These are phyloP conservation scores for Epichloe scottii DNA, from an alignment of 2,329 filamentous ascomycete species.

Conservation along the genomic window DNA sequence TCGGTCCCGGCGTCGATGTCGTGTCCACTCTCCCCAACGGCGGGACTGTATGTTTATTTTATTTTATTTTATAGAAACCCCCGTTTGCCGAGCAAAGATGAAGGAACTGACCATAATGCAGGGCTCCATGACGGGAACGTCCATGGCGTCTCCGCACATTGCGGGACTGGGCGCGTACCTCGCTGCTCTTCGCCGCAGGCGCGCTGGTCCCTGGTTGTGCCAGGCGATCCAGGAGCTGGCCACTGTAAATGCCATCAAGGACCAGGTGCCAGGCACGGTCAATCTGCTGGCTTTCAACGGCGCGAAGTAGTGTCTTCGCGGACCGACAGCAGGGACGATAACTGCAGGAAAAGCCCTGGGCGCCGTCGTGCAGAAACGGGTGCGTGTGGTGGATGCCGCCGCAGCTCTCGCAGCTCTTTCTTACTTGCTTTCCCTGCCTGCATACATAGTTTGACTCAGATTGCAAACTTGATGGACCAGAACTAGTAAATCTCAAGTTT, in stretches of 20 bases:
- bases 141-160: slow-evolving; percentile 33
- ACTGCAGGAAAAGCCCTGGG: too few species aligned
- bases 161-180: slow-evolving; percentile 23
- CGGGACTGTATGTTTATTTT: slow-evolving; percentile 21
- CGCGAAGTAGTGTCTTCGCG: slow-evolving; percentile 7
- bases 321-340: background rate
- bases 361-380: too few species aligned
- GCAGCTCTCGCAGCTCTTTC: too few species aligned
- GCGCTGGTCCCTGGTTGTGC: slow-evolving; percentile 32
- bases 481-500: too few species aligned
- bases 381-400: too few species aligned
- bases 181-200: slow-evolving; percentile 2
- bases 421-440: too few species aligned
- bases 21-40: slow-evolving; percentile 30
- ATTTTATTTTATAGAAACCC: background rate
- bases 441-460: too few species aligned
- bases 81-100: too few species aligned
- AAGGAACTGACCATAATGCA: background rate
- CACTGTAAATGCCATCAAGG: slow-evolving; percentile 25
- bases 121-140: slow-evolving; percentile 30
- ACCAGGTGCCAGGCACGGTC: slow-evolving; percentile 26
- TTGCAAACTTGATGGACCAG: too few species aligned
- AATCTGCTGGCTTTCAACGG: slow-evolving; percentile 44
- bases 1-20: slow-evolving; percentile 30
- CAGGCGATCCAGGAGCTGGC: slow-evolving; percentile 29